Percentiles rank a stretch among this genome's conserved stretches.
Conservation (phyloP, 495 filamentous ascomycete species). For the Hypoxylon rickii region DNA sequence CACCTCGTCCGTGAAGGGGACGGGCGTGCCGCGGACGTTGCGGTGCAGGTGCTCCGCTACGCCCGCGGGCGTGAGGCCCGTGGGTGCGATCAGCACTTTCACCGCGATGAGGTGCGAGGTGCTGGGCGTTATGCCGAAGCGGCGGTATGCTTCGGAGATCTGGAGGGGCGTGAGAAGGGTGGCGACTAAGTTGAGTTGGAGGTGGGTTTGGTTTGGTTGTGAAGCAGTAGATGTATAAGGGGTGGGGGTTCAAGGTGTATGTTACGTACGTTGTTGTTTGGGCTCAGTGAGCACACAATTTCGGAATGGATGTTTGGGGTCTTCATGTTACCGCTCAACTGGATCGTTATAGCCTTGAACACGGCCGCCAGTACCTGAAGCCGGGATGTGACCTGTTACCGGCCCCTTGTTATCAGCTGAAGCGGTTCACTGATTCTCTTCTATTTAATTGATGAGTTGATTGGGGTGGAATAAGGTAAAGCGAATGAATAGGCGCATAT, state of each 20-base stretch:
- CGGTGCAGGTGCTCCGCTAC: conserved; percentile 65
- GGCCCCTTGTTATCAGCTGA: not conserved
- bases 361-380: conserved; percentile 75
- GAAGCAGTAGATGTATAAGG: conserved; percentile 17
- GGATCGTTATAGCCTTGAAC: conserved; percentile 75
- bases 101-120: conserved; percentile 75
- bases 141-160: conserved; percentile 90
- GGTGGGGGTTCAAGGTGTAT: not conserved
- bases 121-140: conserved; percentile 75
- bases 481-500: too few relatives aligned
- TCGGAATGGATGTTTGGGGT: conserved; percentile 93
- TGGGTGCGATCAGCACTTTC: conserved; percentile 61
- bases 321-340: conserved; percentile 60
- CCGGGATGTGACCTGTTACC: conserved; percentile 62
- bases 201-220: conserved; percentile 10
- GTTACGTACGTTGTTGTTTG: conserved; percentile 79
- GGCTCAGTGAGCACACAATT: conserved; percentile 79
- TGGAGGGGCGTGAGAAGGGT: conserved; percentile 42
- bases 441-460: too few relatives aligned
- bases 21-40: conserved; percentile 64
- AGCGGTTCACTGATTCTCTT: too few relatives aligned
- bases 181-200: conserved; percentile 16
- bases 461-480: too few relatives aligned
- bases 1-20: conserved; percentile 66
- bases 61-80: conserved; percentile 50